Base-by-base conservation (phyloP, 495 filamentous ascomycete species). In the Talaromyces liani region DNA sequence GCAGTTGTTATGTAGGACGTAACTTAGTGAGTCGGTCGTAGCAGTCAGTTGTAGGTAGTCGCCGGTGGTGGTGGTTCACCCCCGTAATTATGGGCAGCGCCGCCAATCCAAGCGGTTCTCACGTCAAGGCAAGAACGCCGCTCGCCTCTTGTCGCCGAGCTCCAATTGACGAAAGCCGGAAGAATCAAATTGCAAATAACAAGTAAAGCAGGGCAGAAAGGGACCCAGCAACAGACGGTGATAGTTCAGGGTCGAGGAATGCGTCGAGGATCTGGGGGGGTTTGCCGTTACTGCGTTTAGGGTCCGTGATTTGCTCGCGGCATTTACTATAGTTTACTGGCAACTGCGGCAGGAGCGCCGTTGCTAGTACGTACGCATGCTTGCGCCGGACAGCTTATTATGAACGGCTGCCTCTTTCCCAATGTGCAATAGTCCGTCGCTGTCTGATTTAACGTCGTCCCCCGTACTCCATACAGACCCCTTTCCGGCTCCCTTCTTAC, bases 91-190 rank as follows among this genome's bases (percentile, higher is more conserved):
- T 27, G 2, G 56, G 56, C 56, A 58, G 56, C 31, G 56, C 56
- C 56, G 56, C 56, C 56, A 36, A 58, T 22, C 56, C 27, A 58
- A 33, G 18, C 16, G 24, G 14, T 36, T 5, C 14, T 55, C 25
- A 57, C 27, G 54, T 33, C 6, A 58, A 33, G 56, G 56, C 56
- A 33, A 58, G 56, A 58, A 58, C 51, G 51, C 51, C 51, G 51
- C 51, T 58, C 56, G 56, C 56, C 56, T 33, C 56, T 58, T 36
- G n/a, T 25, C 53, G 4, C 27, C 53, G 20, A 14, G 53, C 27
- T 29, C 53, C 22, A 25, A 27, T 56, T 56, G 53, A 55, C 51
- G 18, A 27, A n/a, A 22, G 45, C 45, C 45, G 18, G 45, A 41
- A 16, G 9, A 41, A 41, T 4, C n/a, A 16, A 25, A 22, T 2